Conservation (phyloP, 768 basidiomycete species). For the Strobilomyces echinocephalus region DNA sequence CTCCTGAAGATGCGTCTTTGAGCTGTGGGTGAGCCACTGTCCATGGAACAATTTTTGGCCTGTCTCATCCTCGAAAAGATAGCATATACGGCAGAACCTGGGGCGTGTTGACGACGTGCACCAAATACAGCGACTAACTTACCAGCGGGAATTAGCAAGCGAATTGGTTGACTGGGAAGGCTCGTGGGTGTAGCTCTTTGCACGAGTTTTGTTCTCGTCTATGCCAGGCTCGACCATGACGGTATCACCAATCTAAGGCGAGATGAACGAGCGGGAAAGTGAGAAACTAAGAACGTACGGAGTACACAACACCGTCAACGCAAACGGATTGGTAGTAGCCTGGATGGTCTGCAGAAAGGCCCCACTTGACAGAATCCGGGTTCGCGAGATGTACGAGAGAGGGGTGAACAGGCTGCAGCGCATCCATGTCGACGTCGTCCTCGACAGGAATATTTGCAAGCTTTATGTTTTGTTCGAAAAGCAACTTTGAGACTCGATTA, state of each 20-base stretch:
- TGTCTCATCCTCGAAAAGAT: slow-evolving; percentile 47
- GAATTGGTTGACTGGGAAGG: slow-evolving; percentile 48
- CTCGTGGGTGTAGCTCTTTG: slow-evolving; percentile 35
- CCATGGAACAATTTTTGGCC: slow-evolving; percentile 57
- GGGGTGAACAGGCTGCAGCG: slow-evolving; percentile 3
- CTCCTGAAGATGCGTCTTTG: slow-evolving; percentile 62
- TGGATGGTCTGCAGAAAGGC: slow-evolving; percentile 15
- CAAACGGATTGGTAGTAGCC: slow-evolving; percentile 41
- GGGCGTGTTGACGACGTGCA: background rate
- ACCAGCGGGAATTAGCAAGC: slow-evolving; percentile 61
- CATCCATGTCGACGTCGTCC: slow-evolving; percentile 26
- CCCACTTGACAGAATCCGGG: slow-evolving; percentile 35
- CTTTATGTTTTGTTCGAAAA: slow-evolving; percentile 44
- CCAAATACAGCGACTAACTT: slow-evolving; percentile 14
- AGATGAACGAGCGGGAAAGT: slow-evolving; percentile 8
- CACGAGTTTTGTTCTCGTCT: slow-evolving; percentile 41
- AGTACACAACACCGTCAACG: slow-evolving; percentile 56
- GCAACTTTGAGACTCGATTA: slow-evolving; percentile 39
- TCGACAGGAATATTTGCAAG: slow-evolving; percentile 31
- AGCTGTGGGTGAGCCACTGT: slow-evolving; percentile 64
- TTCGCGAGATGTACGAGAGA: slow-evolving; percentile 27
- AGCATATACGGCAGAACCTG: slow-evolving; percentile 71
- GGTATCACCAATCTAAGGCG: slow-evolving; percentile 51
- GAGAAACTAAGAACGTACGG: slow-evolving; percentile 33
- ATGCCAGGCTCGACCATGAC: slow-evolving; percentile 60